Evolutionary conservation across 495 filamentous ascomycete species (phyloP), one percentile per base, ranked within the genome.

Genomic region (Niebla homalea): DNA sequence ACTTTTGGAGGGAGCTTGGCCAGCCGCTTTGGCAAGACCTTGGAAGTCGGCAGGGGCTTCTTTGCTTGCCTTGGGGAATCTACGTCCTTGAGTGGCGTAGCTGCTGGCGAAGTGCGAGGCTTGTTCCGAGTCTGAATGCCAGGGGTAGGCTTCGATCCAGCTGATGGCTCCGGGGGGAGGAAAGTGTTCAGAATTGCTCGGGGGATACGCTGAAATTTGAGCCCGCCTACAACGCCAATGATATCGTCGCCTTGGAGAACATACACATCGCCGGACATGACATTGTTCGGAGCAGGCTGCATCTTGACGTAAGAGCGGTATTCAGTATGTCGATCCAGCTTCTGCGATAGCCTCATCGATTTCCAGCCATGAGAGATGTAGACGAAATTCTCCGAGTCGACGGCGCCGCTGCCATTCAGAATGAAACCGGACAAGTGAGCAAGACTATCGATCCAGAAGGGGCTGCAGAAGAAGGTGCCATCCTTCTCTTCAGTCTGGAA

Each of bases 351-450:
- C 15, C 62, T 64, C 52, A 73, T 49, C 0, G 58, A 59, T 18
- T 66, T 61, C 72, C 68, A 76, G 32, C 67, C 67, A 53, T 68
- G 68, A 39, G 57, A 56, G 37, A 71, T 55, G 53, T 67, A 78
- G 18, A 75, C 70, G 37, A 66, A 63, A 35, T 68, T 65, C 20
- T 67, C 64, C 1, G 66, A 66, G 49, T 75, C 72, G 15, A 67
- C 49, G 5, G 64, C 55, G 29, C 75, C 73, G 19, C 65, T 70
- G 16, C 58, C 70, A 53, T 78, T 78, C 59, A 75, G 67, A 36
- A 75, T 70, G 57, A 79, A 78, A 7, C 75, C 75, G 7, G 70
- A 65, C 25, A 75, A 54, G 52, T 79, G 75, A 23, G 56, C 59
- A 5, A 76, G 39, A 35, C 61, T 66, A 56, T 79, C 75, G 49